A percentile compares a stretch with the other conserved stretches of the same genome.
Conservation (phyloP, 2,329 filamentous ascomycete species). For the Macrophomina tecta region DNA sequence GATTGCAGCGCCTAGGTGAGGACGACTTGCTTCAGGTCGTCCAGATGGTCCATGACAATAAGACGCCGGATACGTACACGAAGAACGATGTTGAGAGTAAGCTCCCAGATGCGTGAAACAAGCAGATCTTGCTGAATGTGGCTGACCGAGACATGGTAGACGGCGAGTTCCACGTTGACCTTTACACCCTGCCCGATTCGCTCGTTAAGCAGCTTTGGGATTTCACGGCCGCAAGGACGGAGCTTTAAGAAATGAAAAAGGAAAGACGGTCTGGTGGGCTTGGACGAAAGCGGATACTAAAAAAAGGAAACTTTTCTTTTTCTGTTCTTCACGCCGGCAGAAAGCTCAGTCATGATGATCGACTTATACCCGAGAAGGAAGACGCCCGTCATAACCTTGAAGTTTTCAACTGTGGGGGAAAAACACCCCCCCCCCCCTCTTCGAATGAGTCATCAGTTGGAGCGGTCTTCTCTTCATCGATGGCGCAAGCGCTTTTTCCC, state of each 20-base stretch:
- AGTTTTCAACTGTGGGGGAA: too few relatives aligned
- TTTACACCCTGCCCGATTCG: conserved; percentile 92
- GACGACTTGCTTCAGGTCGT: conserved; percentile 94
- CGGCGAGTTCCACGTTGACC: conserved; percentile 96
- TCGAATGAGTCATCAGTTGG: too few relatives aligned
- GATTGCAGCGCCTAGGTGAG: conserved; percentile 84
- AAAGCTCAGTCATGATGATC: too few relatives aligned
- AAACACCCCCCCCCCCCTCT: too few relatives aligned
- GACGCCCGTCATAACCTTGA: too few relatives aligned
- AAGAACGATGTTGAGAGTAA: conserved; percentile 95
- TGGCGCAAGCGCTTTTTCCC: too few relatives aligned
- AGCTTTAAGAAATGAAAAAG: background rate
- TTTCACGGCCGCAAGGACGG: conserved; percentile 60
- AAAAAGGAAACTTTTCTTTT: background rate
- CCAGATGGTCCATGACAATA: conserved; percentile 98
- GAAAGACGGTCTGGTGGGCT: background rate
- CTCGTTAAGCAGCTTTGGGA: conserved; percentile 97
- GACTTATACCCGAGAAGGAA: too few relatives aligned
- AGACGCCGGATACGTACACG: conserved; percentile 90
- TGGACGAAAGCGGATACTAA: background rate
- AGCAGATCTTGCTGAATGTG: background rate
- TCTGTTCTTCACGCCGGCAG: background rate
- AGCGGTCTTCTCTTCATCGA: too few relatives aligned
- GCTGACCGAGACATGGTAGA: conserved; percentile 55
- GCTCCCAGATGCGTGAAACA: conserved; percentile 44